Evolutionary conservation across 2,329 filamentous ascomycete genomes (phyloP), one percentile per base, ranked within the genome.

Genomic region (Fusarium sp.): DNA sequence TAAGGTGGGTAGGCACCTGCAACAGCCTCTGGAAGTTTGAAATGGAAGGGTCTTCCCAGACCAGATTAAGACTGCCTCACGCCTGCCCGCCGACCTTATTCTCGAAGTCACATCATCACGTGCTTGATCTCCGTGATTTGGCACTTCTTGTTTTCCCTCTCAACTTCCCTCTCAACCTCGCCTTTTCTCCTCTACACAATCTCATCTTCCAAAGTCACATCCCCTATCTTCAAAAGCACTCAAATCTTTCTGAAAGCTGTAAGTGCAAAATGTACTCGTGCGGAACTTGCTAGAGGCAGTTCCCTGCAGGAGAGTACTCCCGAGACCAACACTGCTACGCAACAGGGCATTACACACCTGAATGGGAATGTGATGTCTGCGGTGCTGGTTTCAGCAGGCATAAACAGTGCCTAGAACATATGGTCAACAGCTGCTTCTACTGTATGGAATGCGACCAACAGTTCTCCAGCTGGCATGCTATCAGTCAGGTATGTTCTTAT

Each of bases 341-440:
- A 1, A 77, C 70, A 1, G 76, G 73, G 0, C 79, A 81, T 40
- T 15, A 40, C 1, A 14, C 10, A 3, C 75, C 73, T 8, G 40
- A 60, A 0, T 73, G 71, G 55, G 76, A 80, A 37, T 81, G 79
- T 38, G 67, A 73, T 5, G 56, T 42, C 3, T 80, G 78, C 26
- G 49, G 60, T 11, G 58, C 1, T 71, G 58, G 20, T 79, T 52
- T 78, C 23, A 9, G 27, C 12, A 61, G 46, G 14, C 20, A 64
- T 4, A 17, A 44, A 3, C 71, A 69, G 12, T 42, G 64, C 14
- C 2, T 45, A 5, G 7, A 74, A 0, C 80, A 82, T 44, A 76
- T 80, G 50, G 48, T 75, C 26, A 60, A 77, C 0, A 37, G 69
- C 0, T 79, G 82, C 30, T 18, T 64, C 17, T 80, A 79, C 57